Evolutionary conservation across 805 yeast species (phyloP).

Genomic region (Saturnispora mendoncae): DNA sequence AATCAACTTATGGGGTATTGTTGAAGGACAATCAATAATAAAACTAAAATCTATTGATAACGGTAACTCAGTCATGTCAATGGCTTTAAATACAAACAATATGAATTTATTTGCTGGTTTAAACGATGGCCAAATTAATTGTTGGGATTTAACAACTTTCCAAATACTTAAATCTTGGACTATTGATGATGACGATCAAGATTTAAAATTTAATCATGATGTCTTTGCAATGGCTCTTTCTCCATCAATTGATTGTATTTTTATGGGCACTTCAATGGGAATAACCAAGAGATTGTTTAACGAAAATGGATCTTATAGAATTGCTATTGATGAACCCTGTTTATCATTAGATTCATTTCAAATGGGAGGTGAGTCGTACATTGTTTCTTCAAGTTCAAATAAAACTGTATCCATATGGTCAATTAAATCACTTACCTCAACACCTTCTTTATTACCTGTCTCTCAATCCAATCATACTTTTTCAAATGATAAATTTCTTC

Average conservation of each 20-base stretch:
- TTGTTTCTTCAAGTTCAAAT: conserved; percentile 65
- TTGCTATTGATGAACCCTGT: conserved; percentile 27
- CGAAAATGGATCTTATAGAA: conserved; percentile 4
- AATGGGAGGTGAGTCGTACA: conserved; percentile 32
- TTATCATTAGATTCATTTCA: conserved; percentile 46
- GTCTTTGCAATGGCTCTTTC: conserved; percentile 53
- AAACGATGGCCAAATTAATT: conserved; percentile 61
- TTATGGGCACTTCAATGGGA: conserved; percentile 44
- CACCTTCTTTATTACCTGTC: neutral
- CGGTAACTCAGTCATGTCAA: conserved; percentile 63
- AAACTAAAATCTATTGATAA: conserved; percentile 42
- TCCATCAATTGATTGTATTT: conserved; percentile 33
- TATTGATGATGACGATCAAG: conserved; percentile 27
- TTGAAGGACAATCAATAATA: conserved; percentile 14
- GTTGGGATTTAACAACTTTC: conserved; percentile 80
- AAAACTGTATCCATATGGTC: conserved; percentile 71
- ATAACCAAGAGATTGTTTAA: conserved; percentile 13
- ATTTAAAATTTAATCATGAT: conserved; percentile 24
- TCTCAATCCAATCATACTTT: neutral
- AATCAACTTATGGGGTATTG: conserved; percentile 68
- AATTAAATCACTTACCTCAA: conserved; percentile 23
- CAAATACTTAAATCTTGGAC: conserved; percentile 48
- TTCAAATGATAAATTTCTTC: conserved; percentile 47
- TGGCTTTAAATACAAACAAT: conserved; percentile 29
- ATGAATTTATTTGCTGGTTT: conserved; percentile 65